Conservation (phyloP, 2,329 filamentous ascomycete genomes). For the Didymella segeticola region DNA sequence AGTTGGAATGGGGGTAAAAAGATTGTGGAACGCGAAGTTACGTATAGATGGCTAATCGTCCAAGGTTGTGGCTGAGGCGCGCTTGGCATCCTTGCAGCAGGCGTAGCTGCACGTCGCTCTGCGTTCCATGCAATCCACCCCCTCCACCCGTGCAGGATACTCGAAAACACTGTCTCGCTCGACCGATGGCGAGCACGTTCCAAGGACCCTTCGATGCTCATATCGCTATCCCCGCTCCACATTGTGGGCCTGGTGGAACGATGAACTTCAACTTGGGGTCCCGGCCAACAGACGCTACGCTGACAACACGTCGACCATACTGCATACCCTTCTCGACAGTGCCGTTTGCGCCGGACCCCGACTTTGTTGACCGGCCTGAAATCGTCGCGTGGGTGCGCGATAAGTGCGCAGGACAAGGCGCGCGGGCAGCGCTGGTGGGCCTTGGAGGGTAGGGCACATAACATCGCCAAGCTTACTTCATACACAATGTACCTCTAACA, state of each 20-base stretch:
- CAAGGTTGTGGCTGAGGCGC: no score
- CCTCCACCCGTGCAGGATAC: slow-evolving; percentile 28
- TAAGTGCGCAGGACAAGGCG: slow-evolving; percentile 42
- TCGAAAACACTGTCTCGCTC: slow-evolving; percentile 5
- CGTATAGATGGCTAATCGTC: no score
- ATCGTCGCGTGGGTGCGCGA: slow-evolving; percentile 31
- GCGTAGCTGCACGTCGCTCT: no score
- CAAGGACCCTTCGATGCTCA: slow-evolving; percentile 14
- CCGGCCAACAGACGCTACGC: background rate
- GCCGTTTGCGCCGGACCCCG: slow-evolving; percentile 23
- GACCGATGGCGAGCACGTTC: slow-evolving; percentile 8
- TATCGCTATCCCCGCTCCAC: slow-evolving; percentile 13
- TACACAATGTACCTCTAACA: background rate
- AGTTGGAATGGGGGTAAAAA: slow-evolving; percentile 42
- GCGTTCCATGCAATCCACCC: no score
- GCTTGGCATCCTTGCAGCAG: no score
- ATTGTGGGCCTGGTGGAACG: slow-evolving; percentile 16
- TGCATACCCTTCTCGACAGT: background rate
- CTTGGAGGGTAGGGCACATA: background rate
- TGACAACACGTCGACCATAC: background rate
- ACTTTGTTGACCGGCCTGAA: slow-evolving; percentile 36
- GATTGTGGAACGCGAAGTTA: background rate
- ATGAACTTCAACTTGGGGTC: slow-evolving; percentile 19
- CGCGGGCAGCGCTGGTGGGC: slow-evolving; percentile 40
- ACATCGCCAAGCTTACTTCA: background rate